phyloP scores from a whole-genome alignment of 306 rosid genomes.

The Delonix regia region DNA sequence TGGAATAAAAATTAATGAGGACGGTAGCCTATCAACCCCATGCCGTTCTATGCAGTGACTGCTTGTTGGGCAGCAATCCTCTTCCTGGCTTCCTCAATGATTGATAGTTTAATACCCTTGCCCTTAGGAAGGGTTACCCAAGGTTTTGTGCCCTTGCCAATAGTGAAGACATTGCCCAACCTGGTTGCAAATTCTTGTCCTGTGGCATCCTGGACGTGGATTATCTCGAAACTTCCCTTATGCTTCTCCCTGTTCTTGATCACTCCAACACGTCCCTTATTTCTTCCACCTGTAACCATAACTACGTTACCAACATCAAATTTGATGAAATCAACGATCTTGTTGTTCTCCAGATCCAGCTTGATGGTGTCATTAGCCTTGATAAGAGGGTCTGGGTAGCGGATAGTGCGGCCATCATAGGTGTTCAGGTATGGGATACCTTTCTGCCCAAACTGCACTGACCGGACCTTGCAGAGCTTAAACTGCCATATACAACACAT shows the following conservation, averaged over 20 bases:
- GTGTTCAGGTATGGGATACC: constrained; percentile 82
- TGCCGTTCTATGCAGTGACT: constrained; percentile 47
- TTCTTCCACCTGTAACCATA: constrained; percentile 85
- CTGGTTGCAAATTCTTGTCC: constrained; percentile 84
- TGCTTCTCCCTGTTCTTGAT: constrained; percentile 83
- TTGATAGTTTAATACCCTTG: constrained; percentile 78
- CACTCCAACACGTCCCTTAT: constrained; percentile 82
- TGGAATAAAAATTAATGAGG: constrained; percentile 29
- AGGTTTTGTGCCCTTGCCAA: constrained; percentile 76
- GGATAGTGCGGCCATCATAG: constrained; percentile 86
- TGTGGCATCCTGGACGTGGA: constrained; percentile 75
- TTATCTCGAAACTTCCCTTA: constrained; percentile 80
- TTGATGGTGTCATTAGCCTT: constrained; percentile 85
- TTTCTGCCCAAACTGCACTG: constrained; percentile 83
- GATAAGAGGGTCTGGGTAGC: constrained; percentile 85
- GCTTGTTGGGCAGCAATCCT: constrained; percentile 69
- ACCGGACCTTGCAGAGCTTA: constrained; percentile 82
- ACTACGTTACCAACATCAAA: constrained; percentile 81
- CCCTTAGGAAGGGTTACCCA: constrained; percentile 80
- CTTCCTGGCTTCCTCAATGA: constrained; percentile 80
- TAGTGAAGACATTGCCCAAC: constrained; percentile 68
- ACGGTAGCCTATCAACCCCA: constrained; percentile 15
- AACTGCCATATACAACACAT: constrained; percentile 51
- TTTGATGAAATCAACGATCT: constrained; percentile 69
- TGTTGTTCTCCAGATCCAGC: constrained; percentile 73